Evolutionary conservation across 2,329 filamentous ascomycete genomes (phyloP).

Genomic region (Chaetomiaceae sp.): DNA sequence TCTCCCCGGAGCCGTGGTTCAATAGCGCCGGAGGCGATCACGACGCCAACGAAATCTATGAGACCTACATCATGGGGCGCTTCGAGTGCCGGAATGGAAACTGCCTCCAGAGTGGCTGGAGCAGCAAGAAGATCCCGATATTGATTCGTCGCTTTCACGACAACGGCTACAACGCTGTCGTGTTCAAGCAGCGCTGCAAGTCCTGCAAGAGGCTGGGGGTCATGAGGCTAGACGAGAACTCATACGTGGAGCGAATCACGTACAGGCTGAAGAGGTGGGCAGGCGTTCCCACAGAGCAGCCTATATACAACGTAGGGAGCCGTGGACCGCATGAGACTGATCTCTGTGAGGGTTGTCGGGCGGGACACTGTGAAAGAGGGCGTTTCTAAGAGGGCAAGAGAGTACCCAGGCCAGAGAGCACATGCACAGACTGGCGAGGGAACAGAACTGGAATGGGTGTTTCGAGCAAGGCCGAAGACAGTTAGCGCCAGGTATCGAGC

Average conservation of each 20-base stretch:
- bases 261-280: slow-evolving; percentile 37
- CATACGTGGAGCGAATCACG: slow-evolving; percentile 33
- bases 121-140: not conserved
- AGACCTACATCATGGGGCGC: not conserved
- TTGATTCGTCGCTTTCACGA: not conserved
- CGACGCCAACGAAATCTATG: not conserved
- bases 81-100: not conserved
- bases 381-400: too few relatives aligned
- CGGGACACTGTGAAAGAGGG: not conserved
- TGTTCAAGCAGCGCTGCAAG: slow-evolving; percentile 15
- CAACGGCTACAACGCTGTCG: not conserved
- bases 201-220: slow-evolving; percentile 23
- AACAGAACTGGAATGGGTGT: too few relatives aligned
- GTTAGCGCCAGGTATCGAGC: too few relatives aligned
- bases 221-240: slow-evolving; percentile 27
- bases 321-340: not conserved
- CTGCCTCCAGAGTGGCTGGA: not conserved
- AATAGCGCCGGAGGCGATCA: not conserved
- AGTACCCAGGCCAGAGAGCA: too few relatives aligned
- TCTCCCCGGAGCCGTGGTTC: not conserved
- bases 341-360: not conserved
- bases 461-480: too few relatives aligned
- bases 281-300: not conserved
- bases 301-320: not conserved
- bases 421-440: too few relatives aligned